Evolutionary conservation across 2,329 filamentous ascomycete genomes (phyloP).

Genomic region (Cytospora leucostoma): DNA sequence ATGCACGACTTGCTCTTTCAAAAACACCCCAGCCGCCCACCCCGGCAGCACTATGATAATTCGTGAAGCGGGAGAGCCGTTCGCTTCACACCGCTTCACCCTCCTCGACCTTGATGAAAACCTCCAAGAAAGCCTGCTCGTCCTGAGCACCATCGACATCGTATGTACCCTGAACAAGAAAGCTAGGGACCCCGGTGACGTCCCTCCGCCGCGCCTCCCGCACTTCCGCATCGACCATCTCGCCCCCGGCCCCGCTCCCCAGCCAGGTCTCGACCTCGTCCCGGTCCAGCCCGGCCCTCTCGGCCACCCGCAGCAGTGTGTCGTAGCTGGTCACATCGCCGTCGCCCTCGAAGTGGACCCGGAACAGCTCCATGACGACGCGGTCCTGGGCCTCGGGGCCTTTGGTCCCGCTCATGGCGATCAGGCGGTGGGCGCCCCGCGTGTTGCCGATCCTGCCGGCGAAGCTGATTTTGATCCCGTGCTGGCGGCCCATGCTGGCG

Average conservation of each 20-base stretch:
- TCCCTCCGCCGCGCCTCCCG: conserved; percentile 49
- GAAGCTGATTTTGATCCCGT: conserved; percentile 73
- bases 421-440: conserved; percentile 73
- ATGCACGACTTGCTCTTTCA: too few relatives aligned
- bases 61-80: neutral
- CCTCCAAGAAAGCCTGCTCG: conserved; percentile 62
- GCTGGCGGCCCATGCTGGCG: conserved; percentile 56
- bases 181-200: conserved; percentile 71
- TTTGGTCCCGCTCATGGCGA: conserved; percentile 64
- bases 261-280: conserved; percentile 56
- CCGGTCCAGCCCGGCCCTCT: conserved; percentile 54
- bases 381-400: conserved; percentile 54
- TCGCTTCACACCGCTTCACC: conserved; percentile 18
- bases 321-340: conserved; percentile 61
- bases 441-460: conserved; percentile 73
- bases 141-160: conserved; percentile 73
- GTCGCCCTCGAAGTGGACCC: conserved; percentile 64
- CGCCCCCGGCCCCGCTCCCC: conserved; percentile 53
- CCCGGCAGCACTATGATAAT: neutral
- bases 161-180: conserved; percentile 68
- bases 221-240: conserved; percentile 59
- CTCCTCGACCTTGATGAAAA: conserved; percentile 57
- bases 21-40: too few relatives aligned
- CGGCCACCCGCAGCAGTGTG: conserved; percentile 53
- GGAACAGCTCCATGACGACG: conserved; percentile 66